Evolutionary conservation across 2,329 filamentous ascomycete species (phyloP).

Genomic region (Talaromyces sp.): DNA sequence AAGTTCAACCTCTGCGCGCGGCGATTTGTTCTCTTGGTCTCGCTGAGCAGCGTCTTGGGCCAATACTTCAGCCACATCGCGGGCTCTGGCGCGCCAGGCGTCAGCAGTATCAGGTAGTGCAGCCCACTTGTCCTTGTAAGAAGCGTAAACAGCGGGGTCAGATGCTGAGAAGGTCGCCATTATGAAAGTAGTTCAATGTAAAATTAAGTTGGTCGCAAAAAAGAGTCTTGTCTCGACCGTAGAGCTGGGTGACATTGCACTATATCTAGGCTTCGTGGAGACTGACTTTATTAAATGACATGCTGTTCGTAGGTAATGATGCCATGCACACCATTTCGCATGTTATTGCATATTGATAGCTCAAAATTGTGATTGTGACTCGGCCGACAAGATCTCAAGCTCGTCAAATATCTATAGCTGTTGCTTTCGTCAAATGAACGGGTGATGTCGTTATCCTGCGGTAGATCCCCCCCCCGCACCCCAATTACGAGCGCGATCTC

Average conservation of each 20-base stretch:
- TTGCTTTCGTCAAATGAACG: conserved; percentile 16
- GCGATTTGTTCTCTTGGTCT: conserved; percentile 57
- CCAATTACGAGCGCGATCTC: not conserved
- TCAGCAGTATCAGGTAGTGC: conserved; percentile 42
- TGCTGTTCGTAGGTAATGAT: conserved; percentile 17
- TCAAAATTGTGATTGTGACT: conserved; percentile 1
- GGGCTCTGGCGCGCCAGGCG: conserved; percentile 53
- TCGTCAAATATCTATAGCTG: not conserved
- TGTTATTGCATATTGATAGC: not conserved
- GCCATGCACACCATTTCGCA: conserved; percentile 6
- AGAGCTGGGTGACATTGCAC: not conserved
- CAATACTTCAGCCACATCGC: conserved; percentile 54
- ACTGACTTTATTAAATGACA: conserved; percentile 9
- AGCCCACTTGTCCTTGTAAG: conserved; percentile 43
- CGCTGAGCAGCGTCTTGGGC: conserved; percentile 51
- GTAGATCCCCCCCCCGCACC: conserved; percentile 1
- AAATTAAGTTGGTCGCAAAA: not conserved
- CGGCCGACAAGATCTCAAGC: not conserved
- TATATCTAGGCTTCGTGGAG: conserved; percentile 11
- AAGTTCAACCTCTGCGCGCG: conserved; percentile 54
- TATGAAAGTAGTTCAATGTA: conserved; percentile 14
- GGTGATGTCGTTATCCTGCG: conserved; percentile 24
- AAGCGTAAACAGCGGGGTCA: conserved; percentile 46
- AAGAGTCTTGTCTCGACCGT: not conserved
- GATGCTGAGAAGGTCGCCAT: conserved; percentile 26